Evolutionary conservation across 345 rosid genomes (phyloP).

Genomic region (Salix viminalis): DNA sequence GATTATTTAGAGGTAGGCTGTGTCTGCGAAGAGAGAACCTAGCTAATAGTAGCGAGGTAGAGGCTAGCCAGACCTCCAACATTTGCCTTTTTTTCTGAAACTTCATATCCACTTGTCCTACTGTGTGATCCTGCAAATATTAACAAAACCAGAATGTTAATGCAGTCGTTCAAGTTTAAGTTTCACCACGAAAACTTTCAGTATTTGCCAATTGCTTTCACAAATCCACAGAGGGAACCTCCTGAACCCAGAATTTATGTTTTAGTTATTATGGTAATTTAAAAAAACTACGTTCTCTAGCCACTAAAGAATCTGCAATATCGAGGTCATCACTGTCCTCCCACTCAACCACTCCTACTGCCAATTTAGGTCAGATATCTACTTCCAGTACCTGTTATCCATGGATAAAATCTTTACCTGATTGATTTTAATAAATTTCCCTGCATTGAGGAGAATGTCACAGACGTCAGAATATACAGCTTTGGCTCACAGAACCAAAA

Average conservation of each 20-base stretch:
- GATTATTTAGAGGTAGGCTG: neutral
- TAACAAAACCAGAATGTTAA: neutral
- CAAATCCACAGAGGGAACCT: neutral
- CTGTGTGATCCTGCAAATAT: neutral
- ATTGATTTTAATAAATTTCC: neutral
- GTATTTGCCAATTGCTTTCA: neutral
- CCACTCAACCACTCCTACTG: neutral
- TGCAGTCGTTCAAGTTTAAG: neutral
- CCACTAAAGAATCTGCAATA: neutral
- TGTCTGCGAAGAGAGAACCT: neutral
- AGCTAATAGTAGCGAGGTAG: neutral
- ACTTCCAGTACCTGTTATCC: neutral
- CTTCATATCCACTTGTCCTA: neutral
- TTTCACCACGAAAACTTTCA: no score
- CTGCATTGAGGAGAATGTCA: neutral
- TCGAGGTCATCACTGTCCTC: neutral
- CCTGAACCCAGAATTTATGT: no score
- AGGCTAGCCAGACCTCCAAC: neutral
- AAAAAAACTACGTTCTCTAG: neutral
- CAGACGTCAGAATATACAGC: neutral
- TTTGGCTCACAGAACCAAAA: neutral
- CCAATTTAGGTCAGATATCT: neutral
- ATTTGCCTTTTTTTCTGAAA: neutral
- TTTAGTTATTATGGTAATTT: no score
- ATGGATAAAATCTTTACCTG: neutral